Base-by-base conservation (phyloP, 2,329 filamentous ascomycete species). In the Lachnellula suecica region DNA sequence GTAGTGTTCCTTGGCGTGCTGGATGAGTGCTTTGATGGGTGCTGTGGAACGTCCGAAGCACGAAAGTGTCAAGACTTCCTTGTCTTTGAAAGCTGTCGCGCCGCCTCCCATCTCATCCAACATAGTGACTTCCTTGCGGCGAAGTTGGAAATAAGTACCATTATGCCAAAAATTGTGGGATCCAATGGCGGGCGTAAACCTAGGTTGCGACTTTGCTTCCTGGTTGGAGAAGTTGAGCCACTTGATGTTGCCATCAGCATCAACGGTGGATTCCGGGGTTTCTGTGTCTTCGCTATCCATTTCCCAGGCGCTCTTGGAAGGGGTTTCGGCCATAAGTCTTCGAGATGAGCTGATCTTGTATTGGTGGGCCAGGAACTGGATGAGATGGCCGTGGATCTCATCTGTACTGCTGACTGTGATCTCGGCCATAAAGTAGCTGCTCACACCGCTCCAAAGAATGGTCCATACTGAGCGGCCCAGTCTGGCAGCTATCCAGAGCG, bases 171-270 rank as follows among this genome's bases (percentile, higher is more conserved):
- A 82, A 19, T 68, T 70, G 52, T 82, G 81, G 3, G 67, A 59
- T 7, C 81, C 80, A 53, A 81, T 65, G 4, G 79, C 79, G 0
- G 81, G 81, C 1, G 80, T 74, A 56, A 76, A 84, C 29, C 76
- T 72, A 1, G 79, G 79, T 8, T 73, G 72, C 31, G 74, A 71
- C 64, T 75, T 76, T 10, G 78, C 77, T 55, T 80, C 77, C 54
- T 82, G 78, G 55, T 78, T 80, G 3, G 80, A 79, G 66, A 84
- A 84, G 64, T 84, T 84, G 45, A 83, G 75, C 59, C 79, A 82
- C 60, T 64, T 49, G 67, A 70, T 62, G 34, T 61, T 61, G 8
- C 68, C 70, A 38, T 68, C 68, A 46, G 68, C 68, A 53, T 70
- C 68, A 24, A 68, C 72, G 13, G 72, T 71, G 13, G 72, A 72